Conservation (phyloP, 2,329 filamentous ascomycete species). For the Colletotrichum chlorophyti region DNA sequence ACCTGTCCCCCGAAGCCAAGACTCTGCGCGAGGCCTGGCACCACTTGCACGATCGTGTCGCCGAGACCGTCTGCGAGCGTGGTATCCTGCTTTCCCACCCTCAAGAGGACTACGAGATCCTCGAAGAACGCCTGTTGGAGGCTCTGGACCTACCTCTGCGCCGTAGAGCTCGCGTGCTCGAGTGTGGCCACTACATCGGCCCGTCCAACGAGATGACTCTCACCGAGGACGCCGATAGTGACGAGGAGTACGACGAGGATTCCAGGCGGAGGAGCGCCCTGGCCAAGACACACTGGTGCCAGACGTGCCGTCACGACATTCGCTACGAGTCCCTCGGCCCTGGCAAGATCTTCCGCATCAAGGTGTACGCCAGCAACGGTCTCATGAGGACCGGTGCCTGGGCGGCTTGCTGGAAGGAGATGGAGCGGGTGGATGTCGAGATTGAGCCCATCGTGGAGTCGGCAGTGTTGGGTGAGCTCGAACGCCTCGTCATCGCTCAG, state of each 20-base stretch:
- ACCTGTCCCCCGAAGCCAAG: conserved; percentile 53
- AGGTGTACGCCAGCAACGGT: conserved; percentile 93
- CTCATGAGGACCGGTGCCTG: conserved; percentile 92
- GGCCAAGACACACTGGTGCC: conserved; percentile 60
- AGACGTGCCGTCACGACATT: conserved; percentile 62
- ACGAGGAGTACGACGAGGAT: conserved; percentile 48
- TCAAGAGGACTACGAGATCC: conserved; percentile 77
- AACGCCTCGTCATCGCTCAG: conserved; percentile 56
- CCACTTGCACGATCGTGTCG: conserved; percentile 72
- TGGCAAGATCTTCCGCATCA: conserved; percentile 74
- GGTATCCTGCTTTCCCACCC: conserved; percentile 81
- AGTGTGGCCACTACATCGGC: conserved; percentile 78
- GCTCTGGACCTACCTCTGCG: conserved; percentile 67
- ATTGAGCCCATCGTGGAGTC: conserved; percentile 76
- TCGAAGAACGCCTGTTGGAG: conserved; percentile 57
- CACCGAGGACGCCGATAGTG: conserved; percentile 52
- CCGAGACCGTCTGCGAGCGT: conserved; percentile 75
- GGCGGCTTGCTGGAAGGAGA: conserved; percentile 94
- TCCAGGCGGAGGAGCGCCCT: conserved; percentile 7
- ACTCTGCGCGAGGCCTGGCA: conserved; percentile 68
- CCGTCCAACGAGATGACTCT: conserved; percentile 58
- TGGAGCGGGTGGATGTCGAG: conserved; percentile 98
- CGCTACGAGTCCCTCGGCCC: conserved; percentile 59
- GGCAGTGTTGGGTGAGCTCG: conserved; percentile 61
- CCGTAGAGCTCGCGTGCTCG: conserved; percentile 71